phyloP scores from a whole-genome alignment of 148 eudicot species.

The Rhododendron simsii region DNA sequence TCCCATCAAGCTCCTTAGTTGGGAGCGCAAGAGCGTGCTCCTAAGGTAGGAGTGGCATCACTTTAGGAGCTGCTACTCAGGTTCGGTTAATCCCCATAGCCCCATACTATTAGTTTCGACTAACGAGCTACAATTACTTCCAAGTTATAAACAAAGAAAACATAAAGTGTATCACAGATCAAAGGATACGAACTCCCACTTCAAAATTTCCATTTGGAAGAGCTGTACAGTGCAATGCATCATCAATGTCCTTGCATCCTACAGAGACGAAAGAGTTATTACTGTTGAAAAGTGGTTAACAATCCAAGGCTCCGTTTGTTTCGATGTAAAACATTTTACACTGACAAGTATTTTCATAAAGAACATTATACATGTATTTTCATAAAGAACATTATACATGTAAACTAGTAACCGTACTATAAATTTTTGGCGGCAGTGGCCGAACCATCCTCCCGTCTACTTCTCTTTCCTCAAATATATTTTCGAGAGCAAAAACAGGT shows the following conservation, averaged over 20 bases:
- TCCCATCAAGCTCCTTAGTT: not conserved
- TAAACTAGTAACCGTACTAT: not conserved
- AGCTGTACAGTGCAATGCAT: slow-evolving; percentile 85
- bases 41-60: not conserved
- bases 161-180: not conserved
- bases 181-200: slow-evolving; percentile 99
- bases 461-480: too few species aligned
- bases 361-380: not conserved
- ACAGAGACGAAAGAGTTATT: slow-evolving; percentile 17
- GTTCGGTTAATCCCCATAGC: not conserved
- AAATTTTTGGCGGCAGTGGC: not conserved
- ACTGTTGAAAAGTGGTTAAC: not conserved
- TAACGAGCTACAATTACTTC: not conserved
- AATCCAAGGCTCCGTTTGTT: not conserved
- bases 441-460: not conserved
- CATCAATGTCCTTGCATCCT: slow-evolving; percentile 99
- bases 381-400: not conserved
- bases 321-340: not conserved
- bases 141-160: not conserved
- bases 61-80: not conserved
- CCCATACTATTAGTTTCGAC: not conserved
- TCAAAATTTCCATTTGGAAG: slow-evolving; percentile 89
- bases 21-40: not conserved
- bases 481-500: too few species aligned
- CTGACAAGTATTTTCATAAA: not conserved